phyloP scores from a whole-genome alignment of 768 basidiomycete species.

The Agaricus bisporus region DNA sequence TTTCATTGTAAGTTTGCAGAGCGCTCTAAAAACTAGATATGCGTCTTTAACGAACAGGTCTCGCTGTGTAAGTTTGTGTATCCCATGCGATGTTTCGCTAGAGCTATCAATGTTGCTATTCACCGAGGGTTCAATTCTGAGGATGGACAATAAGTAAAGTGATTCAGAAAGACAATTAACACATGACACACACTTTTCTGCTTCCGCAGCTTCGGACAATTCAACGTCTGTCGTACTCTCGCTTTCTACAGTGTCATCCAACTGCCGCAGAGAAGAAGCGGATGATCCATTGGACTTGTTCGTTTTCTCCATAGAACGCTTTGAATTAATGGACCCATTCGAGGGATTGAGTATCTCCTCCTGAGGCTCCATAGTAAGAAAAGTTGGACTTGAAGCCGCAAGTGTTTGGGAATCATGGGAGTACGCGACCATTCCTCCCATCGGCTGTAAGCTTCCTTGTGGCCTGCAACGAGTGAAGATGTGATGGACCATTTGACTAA shows the following conservation, averaged over 20 bases:
- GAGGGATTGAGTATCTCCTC: neutral
- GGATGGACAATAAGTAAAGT: conserved; percentile 6
- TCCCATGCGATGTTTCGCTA: conserved; percentile 23
- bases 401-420: neutral
- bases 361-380: neutral
- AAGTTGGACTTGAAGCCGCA: conserved; percentile 2
- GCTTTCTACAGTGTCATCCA: neutral
- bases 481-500: conserved; percentile 98
- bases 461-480: conserved; percentile 80
- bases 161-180: too few relatives aligned
- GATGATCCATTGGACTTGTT: conserved; percentile 3
- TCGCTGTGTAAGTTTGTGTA: conserved; percentile 56
- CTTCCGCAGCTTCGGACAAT: neutral
- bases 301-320: neutral
- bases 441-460: conserved; percentile 17
- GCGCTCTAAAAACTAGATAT: conserved; percentile 92
- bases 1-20: conserved; percentile 99
- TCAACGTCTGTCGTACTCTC: neutral
- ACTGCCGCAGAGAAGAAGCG: conserved; percentile 3
- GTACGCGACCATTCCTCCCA: neutral
- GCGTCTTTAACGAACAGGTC: conserved; percentile 97
- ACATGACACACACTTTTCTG: conserved; percentile 2
- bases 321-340: neutral
- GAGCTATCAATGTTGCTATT: conserved; percentile 19
- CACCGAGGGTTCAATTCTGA: neutral